These are phyloP conservation scores for Austropuccinia psidii DNA, from an alignment of 1,284 basidiomycete species.

Conservation along the genomic window DNA sequence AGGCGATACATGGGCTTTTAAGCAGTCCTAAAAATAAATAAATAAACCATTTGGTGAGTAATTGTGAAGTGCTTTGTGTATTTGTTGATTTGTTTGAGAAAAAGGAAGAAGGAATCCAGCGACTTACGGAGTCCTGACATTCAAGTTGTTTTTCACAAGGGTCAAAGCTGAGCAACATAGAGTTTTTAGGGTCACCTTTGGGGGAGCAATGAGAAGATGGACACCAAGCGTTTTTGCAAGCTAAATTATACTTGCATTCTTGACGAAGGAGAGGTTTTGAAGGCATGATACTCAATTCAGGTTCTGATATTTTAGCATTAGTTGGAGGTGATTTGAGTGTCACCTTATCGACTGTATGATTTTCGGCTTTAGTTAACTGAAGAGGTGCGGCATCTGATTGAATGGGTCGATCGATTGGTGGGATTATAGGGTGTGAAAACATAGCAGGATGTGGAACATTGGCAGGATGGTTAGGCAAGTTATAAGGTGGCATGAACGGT, in stretches of 20 bases:
- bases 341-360: too few species aligned
- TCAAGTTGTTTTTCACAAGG: slow-evolving; percentile 26
- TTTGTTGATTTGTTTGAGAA: not conserved
- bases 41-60: not conserved
- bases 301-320: not conserved
- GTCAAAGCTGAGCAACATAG: slow-evolving; percentile 29
- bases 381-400: too few species aligned
- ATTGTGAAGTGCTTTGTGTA: not conserved
- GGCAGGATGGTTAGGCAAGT: slow-evolving; percentile 3
- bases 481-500: slow-evolving; percentile 23
- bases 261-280: slow-evolving; percentile 1
- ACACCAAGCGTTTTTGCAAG: slow-evolving; percentile 34
- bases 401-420: not conserved
- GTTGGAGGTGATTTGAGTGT: not conserved
- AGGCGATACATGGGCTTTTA: slow-evolving; percentile 29
- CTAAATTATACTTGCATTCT: slow-evolving; percentile 34
- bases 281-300: not conserved
- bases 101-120: not conserved
- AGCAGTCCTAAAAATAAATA: slow-evolving; percentile 13
- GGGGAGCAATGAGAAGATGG: slow-evolving; percentile 34
- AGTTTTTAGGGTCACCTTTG: slow-evolving; percentile 13
- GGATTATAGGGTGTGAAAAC: slow-evolving; percentile 15
- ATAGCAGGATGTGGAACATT: slow-evolving; percentile 2
- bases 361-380: too few species aligned
- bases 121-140: slow-evolving; percentile 25